phyloP scores from a whole-genome alignment of 352 stramenopile genomes.

The Phytophthora pini region DNA sequence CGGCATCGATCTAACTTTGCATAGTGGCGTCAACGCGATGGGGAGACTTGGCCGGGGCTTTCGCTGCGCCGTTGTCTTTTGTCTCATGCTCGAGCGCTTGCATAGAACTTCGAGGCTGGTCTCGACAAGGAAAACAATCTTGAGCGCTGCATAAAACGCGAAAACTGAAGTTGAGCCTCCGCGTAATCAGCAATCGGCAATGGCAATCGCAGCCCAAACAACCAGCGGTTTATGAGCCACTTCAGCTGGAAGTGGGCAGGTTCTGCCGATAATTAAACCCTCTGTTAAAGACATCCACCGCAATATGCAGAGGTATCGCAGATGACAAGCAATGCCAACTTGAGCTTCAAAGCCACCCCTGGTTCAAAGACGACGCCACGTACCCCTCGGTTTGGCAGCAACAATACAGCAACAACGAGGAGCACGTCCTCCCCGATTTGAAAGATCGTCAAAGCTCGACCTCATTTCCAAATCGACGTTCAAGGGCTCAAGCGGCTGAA shows the following conservation, averaged over 20 bases:
- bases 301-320: slow-evolving; percentile 8
- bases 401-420: slow-evolving; percentile 10
- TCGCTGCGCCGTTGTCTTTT: slow-evolving; percentile 2
- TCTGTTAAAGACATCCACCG: background rate
- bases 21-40: slow-evolving; percentile 6
- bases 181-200: slow-evolving; percentile 14
- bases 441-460: slow-evolving; percentile 16
- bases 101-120: slow-evolving; percentile 2
- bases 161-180: slow-evolving; percentile 35
- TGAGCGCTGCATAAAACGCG: slow-evolving; percentile 25
- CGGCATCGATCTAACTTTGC: background rate
- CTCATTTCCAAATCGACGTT: background rate
- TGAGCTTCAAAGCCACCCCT: slow-evolving; percentile 19
- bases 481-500: slow-evolving; percentile 15
- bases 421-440: slow-evolving; percentile 11
- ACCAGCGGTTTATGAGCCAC: background rate
- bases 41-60: background rate
- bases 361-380: slow-evolving; percentile 26
- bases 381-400: slow-evolving; percentile 1
- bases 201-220: background rate
- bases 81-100: slow-evolving; percentile 5
- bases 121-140: slow-evolving; percentile 20
- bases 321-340: slow-evolving; percentile 24
- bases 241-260: no score
- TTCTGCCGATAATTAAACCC: background rate